Evolutionary conservation across 345 rosid genomes (phyloP).

Genomic region (Firmiana major): DNA sequence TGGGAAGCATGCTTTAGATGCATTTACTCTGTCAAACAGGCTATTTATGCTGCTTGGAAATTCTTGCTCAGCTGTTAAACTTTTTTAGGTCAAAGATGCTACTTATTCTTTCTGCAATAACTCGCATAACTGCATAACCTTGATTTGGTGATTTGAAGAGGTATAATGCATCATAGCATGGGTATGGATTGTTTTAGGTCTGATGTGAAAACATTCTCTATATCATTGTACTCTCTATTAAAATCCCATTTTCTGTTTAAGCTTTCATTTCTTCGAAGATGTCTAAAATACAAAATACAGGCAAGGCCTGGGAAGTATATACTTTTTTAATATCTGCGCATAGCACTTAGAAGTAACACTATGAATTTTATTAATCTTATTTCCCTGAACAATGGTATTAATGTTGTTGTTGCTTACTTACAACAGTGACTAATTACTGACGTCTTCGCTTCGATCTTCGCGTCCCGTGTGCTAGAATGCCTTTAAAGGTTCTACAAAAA

Average conservation of each 20-base stretch:
- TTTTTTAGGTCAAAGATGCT: background rate
- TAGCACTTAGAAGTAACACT: background rate
- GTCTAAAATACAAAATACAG: conserved; percentile 54
- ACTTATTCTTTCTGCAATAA: background rate
- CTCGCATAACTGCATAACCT: background rate
- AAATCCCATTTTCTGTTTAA: conserved; percentile 26
- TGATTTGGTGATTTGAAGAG: background rate
- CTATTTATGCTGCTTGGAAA: background rate
- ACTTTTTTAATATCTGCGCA: background rate
- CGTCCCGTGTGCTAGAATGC: no score
- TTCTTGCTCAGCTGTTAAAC: background rate
- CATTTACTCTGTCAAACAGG: background rate
- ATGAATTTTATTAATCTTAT: background rate
- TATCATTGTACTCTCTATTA: conserved; percentile 6
- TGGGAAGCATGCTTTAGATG: background rate
- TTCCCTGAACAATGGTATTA: background rate
- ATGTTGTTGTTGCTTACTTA: no score
- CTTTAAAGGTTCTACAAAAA: no score
- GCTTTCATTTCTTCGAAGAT: conserved; percentile 76
- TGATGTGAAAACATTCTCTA: background rate
- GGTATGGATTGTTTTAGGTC: background rate
- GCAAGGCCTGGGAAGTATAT: conserved; percentile 55
- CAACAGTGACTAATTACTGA: no score
- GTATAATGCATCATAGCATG: background rate
- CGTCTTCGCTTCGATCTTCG: no score